phyloP scores from a whole-genome alignment of 306 rosid genomes.

The Alnus glutinosa region DNA sequence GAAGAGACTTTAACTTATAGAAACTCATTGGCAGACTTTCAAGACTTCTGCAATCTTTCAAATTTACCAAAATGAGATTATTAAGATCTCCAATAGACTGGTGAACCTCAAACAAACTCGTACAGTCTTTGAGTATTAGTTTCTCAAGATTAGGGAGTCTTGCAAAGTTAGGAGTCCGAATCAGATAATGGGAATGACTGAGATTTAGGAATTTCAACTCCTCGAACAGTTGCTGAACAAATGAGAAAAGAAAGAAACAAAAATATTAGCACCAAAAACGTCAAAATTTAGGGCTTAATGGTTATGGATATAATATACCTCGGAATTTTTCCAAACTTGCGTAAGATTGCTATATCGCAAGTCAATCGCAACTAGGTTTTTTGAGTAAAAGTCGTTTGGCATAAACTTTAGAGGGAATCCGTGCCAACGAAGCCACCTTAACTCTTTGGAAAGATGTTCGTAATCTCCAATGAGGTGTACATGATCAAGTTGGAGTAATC shows the following conservation, averaged over 20 bases:
- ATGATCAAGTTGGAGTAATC: slow-evolving; percentile 9
- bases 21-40: slow-evolving; percentile 7
- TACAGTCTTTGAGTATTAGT: slow-evolving; percentile 28
- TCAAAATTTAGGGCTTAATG: background rate
- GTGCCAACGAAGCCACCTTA: too few relatives aligned
- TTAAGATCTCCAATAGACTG: slow-evolving; percentile 29
- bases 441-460: too few relatives aligned
- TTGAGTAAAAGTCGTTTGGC: too few relatives aligned
- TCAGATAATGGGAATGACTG: slow-evolving; percentile 20
- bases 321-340: slow-evolving; percentile 32
- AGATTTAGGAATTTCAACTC: slow-evolving; percentile 26
- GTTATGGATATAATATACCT: slow-evolving; percentile 21
- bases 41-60: background rate
- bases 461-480: too few relatives aligned
- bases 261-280: background rate
- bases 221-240: background rate
- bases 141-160: slow-evolving; percentile 36
- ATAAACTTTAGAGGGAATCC: too few relatives aligned
- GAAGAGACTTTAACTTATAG: slow-evolving; percentile 31
- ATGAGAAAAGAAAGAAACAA: background rate
- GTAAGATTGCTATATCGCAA: slow-evolving; percentile 22
- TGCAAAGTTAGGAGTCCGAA: slow-evolving; percentile 37
- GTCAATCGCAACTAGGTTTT: too few relatives aligned
- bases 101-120: slow-evolving; percentile 24
- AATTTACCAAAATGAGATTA: background rate